Percentiles rank a stretch among this genome's conserved stretches.
phyloP scores from a whole-genome alignment of 2,329 filamentous ascomycete genomes.

The Aureobasidium sp. region DNA sequence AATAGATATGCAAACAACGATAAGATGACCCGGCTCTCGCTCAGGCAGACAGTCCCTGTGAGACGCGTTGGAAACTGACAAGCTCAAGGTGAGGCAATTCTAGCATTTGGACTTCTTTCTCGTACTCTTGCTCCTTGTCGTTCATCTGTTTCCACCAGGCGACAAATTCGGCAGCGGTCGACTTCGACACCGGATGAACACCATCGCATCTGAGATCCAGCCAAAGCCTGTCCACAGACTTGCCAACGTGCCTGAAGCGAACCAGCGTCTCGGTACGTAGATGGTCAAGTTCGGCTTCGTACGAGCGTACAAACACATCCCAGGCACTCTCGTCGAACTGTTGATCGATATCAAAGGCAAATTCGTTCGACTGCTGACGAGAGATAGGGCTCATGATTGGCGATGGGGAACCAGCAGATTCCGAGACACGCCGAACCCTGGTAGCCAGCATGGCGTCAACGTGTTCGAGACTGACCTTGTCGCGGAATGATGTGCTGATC shows the following conservation, averaged over 20 bases:
- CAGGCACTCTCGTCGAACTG: constrained; percentile 23
- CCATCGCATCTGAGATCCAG: constrained; percentile 14
- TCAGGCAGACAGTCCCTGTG: constrained; percentile 14
- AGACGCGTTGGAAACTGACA: constrained; percentile 13
- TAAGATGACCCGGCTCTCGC: not conserved
- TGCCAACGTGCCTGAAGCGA: constrained; percentile 32
- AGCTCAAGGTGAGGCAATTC: constrained; percentile 12
- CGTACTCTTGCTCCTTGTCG: constrained; percentile 24
- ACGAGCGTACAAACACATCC: constrained; percentile 23
- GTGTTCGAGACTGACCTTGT: constrained; percentile 15
- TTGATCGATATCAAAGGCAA: not conserved
- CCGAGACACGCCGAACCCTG: not conserved
- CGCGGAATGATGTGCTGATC: constrained; percentile 12
- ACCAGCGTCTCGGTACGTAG: constrained; percentile 32
- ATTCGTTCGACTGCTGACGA: not conserved
- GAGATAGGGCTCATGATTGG: not conserved
- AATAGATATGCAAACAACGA: not conserved
- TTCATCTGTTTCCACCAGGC: constrained; percentile 32
- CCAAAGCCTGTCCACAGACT: constrained; percentile 20
- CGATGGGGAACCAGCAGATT: not conserved
- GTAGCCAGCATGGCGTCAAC: constrained; percentile 16
- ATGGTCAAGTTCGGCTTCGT: constrained; percentile 26
- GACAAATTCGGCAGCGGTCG: constrained; percentile 27
- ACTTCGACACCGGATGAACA: constrained; percentile 6
- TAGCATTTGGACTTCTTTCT: constrained; percentile 16